phyloP scores from a whole-genome alignment of 306 rosid genomes.

The Trifolium dubium region DNA sequence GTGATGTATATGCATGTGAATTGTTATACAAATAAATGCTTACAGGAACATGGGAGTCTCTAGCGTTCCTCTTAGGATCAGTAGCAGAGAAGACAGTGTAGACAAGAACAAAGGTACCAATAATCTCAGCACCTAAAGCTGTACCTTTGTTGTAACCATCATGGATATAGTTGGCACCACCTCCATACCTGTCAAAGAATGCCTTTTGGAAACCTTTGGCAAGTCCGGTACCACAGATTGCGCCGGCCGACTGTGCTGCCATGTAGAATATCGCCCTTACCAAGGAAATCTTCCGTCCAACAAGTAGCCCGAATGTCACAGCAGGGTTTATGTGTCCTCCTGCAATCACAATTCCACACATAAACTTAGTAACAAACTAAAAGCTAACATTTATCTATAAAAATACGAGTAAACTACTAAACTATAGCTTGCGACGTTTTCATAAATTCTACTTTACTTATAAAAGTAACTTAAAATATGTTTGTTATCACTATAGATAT shows the following conservation, averaged over 20 bases:
- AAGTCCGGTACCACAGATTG: constrained; percentile 75
- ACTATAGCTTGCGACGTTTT: neutral
- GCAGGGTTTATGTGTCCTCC: constrained; percentile 99
- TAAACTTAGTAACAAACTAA: neutral
- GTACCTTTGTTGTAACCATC: constrained; percentile 76
- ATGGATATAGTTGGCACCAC: constrained; percentile 69
- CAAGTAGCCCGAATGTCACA: constrained; percentile 80
- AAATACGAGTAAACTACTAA: neutral
- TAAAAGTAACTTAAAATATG: neutral
- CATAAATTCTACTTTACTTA: neutral
- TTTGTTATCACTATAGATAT: too few species aligned
- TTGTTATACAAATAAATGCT: too few species aligned
- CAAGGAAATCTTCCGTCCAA: constrained; percentile 80
- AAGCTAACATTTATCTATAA: neutral
- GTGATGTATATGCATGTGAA: too few species aligned
- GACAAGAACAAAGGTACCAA: constrained; percentile 95
- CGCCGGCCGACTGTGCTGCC: constrained; percentile 77
- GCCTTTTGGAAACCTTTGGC: constrained; percentile 86
- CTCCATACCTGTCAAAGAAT: constrained; percentile 55
- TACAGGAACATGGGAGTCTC: constrained; percentile 97
- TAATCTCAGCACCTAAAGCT: constrained; percentile 90
- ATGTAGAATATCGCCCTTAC: constrained; percentile 75
- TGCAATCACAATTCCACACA: constrained; percentile 31
- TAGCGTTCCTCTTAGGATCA: constrained; percentile 87
- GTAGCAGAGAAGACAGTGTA: constrained; percentile 98